Conservation (phyloP, 768 basidiomycete genomes). For the Termitomyces sp. region DNA sequence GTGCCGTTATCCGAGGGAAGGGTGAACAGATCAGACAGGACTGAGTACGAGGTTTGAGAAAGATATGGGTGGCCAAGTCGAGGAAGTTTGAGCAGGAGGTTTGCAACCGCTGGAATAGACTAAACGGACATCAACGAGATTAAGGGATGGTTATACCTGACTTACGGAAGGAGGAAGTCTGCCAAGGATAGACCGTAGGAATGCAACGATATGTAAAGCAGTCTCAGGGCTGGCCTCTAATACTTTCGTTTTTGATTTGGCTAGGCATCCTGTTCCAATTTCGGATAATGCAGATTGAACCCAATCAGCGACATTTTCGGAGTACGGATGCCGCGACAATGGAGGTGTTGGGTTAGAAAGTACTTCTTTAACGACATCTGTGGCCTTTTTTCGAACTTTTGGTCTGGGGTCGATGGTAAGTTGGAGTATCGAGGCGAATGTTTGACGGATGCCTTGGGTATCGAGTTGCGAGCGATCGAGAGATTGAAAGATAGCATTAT, state of each 20-base stretch:
- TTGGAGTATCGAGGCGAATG: slow-evolving; percentile 81
- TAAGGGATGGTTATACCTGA: slow-evolving; percentile 15
- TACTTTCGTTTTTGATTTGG: slow-evolving; percentile 55
- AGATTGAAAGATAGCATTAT: slow-evolving; percentile 61
- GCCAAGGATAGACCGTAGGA: slow-evolving; percentile 57
- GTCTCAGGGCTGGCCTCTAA: slow-evolving; percentile 60
- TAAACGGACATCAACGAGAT: slow-evolving; percentile 24
- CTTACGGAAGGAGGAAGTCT: slow-evolving; percentile 68
- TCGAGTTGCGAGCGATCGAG: slow-evolving; percentile 73
- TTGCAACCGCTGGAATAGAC: slow-evolving; percentile 68
- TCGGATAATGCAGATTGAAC: slow-evolving; percentile 61
- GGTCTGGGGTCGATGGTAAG: slow-evolving; percentile 84
- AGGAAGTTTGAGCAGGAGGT: slow-evolving; percentile 73
- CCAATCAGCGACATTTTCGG: slow-evolving; percentile 79
- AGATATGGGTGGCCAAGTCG: slow-evolving; percentile 87
- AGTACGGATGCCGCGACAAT: slow-evolving; percentile 77
- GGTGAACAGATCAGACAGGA: slow-evolving; percentile 77
- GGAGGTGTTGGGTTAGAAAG: slow-evolving; percentile 76
- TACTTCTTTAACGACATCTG: slow-evolving; percentile 78
- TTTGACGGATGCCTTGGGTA: slow-evolving; percentile 61
- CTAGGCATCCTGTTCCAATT: slow-evolving; percentile 54
- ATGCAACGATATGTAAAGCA: slow-evolving; percentile 73
- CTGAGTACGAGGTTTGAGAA: slow-evolving; percentile 81
- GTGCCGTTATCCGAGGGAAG: slow-evolving; percentile 45
- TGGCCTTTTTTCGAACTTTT: slow-evolving; percentile 89